Conservation (phyloP, 1,284 basidiomycete species). For the Stereum hirsutum region DNA sequence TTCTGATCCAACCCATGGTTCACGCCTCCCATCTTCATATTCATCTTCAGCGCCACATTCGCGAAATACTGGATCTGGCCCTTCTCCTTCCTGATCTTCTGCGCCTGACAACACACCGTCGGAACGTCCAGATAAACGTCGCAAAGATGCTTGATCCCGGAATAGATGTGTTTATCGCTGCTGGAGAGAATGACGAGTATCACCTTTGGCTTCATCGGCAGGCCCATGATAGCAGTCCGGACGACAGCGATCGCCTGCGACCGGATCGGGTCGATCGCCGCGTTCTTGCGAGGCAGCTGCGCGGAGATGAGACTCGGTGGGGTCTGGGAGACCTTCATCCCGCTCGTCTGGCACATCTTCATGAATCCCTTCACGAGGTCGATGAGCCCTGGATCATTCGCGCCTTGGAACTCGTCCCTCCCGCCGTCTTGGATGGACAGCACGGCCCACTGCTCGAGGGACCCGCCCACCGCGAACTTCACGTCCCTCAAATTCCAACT, state of each 20-base stretch:
- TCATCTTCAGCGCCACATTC: conserved; percentile 72
- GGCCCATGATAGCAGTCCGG: conserved; percentile 16
- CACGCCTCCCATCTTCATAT: conserved; percentile 73
- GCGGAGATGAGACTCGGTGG: conserved; percentile 27
- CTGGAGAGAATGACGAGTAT: conserved; percentile 50
- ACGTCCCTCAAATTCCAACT: conserved; percentile 65
- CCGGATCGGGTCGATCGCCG: conserved; percentile 36
- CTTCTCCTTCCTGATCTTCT: conserved; percentile 52
- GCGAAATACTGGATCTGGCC: conserved; percentile 66
- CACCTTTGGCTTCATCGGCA: conserved; percentile 23
- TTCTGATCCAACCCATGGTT: conserved; percentile 54
- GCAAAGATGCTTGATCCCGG: conserved; percentile 61
- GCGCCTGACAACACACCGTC: conserved; percentile 59
- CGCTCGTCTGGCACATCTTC: conserved; percentile 47
- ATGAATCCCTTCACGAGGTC: conserved; percentile 38
- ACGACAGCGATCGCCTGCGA: conserved; percentile 31
- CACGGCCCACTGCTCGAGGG: conserved; percentile 50
- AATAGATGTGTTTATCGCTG: conserved; percentile 60
- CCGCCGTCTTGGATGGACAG: conserved; percentile 48
- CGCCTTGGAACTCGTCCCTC: conserved; percentile 34
- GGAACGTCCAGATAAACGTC: conserved; percentile 57
- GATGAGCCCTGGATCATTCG: conserved; percentile 39
- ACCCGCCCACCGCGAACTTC: conserved; percentile 47
- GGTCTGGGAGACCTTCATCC: conserved; percentile 38
- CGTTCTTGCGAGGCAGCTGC: conserved; percentile 33